Conservation (phyloP, 148 eudicot genomes). For the Rhododendron simsii region DNA sequence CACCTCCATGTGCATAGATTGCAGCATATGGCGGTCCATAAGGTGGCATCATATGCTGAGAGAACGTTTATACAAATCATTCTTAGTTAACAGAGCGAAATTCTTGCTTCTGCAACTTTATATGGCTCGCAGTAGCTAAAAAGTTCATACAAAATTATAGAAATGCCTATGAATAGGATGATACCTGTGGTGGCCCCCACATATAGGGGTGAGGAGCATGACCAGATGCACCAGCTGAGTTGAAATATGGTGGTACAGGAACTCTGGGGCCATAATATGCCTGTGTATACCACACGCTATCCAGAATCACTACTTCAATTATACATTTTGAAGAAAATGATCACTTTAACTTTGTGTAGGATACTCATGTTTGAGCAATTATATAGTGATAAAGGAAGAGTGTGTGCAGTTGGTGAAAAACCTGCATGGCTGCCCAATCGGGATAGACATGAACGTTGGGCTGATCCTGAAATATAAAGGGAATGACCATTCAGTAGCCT, state of each 20-base stretch:
- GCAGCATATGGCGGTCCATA: constrained; percentile 93
- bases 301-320: not conserved
- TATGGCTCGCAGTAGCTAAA: not conserved
- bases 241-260: constrained; percentile 73
- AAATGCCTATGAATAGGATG: not conserved
- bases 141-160: not conserved
- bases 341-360: not conserved
- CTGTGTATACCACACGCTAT: constrained; percentile 30
- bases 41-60: constrained; percentile 88
- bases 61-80: constrained; percentile 4
- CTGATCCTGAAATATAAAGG: constrained; percentile 56
- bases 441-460: constrained; percentile 67
- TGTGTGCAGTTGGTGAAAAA: constrained; percentile 16
- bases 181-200: constrained; percentile 97
- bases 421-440: constrained; percentile 99
- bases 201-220: constrained; percentile 77
- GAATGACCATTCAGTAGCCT: constrained; percentile 2
- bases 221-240: constrained; percentile 71
- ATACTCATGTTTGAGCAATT: not conserved
- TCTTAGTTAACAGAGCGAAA: not conserved
- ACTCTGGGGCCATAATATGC: constrained; percentile 92
- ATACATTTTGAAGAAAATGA: not conserved
- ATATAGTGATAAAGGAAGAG: not conserved
- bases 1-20: constrained; percentile 87
- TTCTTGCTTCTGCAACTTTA: not conserved